Percentiles rank a stretch among this genome's conserved stretches.
Conservation (phyloP, 352 stramenopile genomes). For the Globisporangium parvum region DNA sequence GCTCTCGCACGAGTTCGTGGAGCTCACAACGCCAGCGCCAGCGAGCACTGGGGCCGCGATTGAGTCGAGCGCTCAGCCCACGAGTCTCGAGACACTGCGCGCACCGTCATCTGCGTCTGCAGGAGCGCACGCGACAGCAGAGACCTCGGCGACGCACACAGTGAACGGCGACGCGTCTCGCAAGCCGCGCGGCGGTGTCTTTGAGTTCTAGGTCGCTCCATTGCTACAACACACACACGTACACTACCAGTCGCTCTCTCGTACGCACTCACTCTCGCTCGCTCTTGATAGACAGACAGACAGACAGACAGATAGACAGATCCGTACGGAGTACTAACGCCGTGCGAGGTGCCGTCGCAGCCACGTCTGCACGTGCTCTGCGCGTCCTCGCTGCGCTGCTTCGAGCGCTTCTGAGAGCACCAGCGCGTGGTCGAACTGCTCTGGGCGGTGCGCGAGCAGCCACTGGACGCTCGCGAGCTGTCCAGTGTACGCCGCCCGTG, state of each 20-base stretch:
- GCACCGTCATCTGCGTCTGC: too few species aligned
- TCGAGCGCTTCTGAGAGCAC: conserved; percentile 19
- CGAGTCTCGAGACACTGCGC: too few species aligned
- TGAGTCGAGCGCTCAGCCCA: too few species aligned
- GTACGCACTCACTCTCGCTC: not conserved
- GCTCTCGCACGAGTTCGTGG: conserved; percentile 9
- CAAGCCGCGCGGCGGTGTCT: conserved; percentile 1
- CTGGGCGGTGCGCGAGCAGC: conserved; percentile 17
- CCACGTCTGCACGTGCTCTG: conserved; percentile 28
- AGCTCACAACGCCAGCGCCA: too few species aligned
- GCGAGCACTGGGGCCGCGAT: conserved; percentile 5
- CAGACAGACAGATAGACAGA: not conserved
- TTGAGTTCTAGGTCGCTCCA: conserved; percentile 10
- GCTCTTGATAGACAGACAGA: not conserved
- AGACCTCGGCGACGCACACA: not conserved
- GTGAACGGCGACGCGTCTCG: not conserved
- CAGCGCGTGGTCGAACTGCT: conserved; percentile 17
- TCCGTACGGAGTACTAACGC: conserved; percentile 1
- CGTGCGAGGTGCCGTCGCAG: conserved; percentile 11
- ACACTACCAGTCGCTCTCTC: not conserved
- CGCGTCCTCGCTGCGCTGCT: conserved; percentile 17
- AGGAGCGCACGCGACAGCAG: too few species aligned
- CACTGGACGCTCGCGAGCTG: conserved; percentile 29
- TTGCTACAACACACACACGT: not conserved
- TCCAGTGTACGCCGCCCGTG: conserved; percentile 22